These are phyloP conservation scores for Trametopsis cervina DNA, from an alignment of 768 basidiomycete species.

Conservation along the genomic window DNA sequence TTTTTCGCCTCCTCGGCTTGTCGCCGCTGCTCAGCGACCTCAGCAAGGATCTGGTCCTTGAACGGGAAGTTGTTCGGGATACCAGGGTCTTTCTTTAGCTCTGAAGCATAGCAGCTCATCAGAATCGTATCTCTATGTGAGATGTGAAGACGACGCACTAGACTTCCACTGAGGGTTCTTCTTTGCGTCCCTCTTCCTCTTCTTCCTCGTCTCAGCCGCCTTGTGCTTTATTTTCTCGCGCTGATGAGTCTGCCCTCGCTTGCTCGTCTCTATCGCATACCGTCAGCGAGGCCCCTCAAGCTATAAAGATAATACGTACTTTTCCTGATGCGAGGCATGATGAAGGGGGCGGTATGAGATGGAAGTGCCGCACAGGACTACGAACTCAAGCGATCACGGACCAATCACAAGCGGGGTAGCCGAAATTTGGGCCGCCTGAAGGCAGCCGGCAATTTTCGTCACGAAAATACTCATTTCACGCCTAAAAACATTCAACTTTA, in stretches of 20 bases:
- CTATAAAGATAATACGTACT: constrained; percentile 32
- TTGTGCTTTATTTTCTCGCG: constrained; percentile 71
- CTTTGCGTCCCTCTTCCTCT: constrained; percentile 66
- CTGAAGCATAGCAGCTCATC: constrained; percentile 29
- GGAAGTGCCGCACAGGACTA: not conserved
- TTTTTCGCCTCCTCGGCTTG: constrained; percentile 79
- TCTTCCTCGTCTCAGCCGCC: constrained; percentile 68
- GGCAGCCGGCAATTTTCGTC: too few relatives aligned
- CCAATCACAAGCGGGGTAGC: constrained; percentile 3
- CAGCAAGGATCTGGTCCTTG: constrained; percentile 91
- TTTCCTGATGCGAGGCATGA: constrained; percentile 66
- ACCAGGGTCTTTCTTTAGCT: constrained; percentile 83
- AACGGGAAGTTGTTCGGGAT: constrained; percentile 91
- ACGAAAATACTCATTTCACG: too few relatives aligned
- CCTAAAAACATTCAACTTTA: too few relatives aligned
- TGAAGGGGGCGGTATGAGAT: not conserved
- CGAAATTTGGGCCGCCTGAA: not conserved
- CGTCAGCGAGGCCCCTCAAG: not conserved
- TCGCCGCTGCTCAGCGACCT: constrained; percentile 77
- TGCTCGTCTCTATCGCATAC: constrained; percentile 64
- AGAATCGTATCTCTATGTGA: too few relatives aligned
- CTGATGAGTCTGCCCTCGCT: constrained; percentile 65
- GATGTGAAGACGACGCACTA: constrained; percentile 54
- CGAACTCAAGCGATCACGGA: too few relatives aligned
- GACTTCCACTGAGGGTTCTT: constrained; percentile 86